Evolutionary conservation across 2,329 filamentous ascomycete species (phyloP), one percentile per base, ranked within the genome.

Genomic region (Dothideomycetes sp.): DNA sequence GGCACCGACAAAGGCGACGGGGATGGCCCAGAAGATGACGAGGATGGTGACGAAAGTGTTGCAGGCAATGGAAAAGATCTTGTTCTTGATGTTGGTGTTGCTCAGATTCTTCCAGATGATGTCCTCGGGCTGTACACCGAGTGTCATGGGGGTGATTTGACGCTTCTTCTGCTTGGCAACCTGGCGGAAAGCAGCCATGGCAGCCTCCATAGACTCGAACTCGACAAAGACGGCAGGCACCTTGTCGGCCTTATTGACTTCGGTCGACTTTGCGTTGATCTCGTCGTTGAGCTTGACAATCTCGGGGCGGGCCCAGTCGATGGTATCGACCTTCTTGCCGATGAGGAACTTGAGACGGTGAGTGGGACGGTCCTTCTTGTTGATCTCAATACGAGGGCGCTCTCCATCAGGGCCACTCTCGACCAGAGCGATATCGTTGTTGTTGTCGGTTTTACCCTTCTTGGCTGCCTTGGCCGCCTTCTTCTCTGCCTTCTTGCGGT

Each of bases 311-410:
- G 80, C 81, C 75, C 84, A 93, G 45, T 89, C 78, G 56, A 98
- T 94, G 0, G 85, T 88, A 61, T 96, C 87, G n/a, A 91, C 82
- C 58, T 91, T 89, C 50, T 82, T 75, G 45, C 85, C 81, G 46
- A 87, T 69, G 51, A 80, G 82, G 37, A 77, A 65, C 56, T 81
- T 84, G 40, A 80, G 65, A 31, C 76, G 76, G 56, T 94, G 87
- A 2, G 81, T 79, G 2, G 87, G 87, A 30, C 87, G 75, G 50
- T 86, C 73, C 59, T 84, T 81, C 49, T 69, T 66, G 30, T 41
- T 38, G n/a, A 83, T 76, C 8, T 73, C 68, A 35, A 70, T 68
- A 11, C 53, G 45, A 2, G 43, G 34, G 9, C 45, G 43, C 27
- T 51, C 50, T 15, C 44, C 42, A 1, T 43, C 37, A n/a, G n/a